Percentiles rank a stretch among this genome's conserved stretches.
Conservation (phyloP, 2,329 filamentous ascomycete genomes). For the Pseudocercospora cruenta region DNA sequence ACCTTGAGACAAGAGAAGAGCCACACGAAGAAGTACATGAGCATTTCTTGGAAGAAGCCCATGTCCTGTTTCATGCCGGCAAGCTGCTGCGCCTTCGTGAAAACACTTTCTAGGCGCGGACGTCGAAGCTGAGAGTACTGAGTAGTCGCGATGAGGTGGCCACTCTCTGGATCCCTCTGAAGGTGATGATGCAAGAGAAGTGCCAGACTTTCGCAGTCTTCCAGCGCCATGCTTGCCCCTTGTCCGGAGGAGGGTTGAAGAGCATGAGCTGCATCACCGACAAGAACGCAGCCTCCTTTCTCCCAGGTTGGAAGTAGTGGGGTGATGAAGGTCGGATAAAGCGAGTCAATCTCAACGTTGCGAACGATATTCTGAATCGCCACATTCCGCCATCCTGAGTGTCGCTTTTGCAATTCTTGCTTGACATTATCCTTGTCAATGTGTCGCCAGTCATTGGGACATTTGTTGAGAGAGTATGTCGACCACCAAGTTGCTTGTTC, state of each 20-base stretch:
- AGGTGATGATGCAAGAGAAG: conserved; percentile 40
- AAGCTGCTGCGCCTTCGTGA: conserved; percentile 14
- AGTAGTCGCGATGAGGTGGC: conserved; percentile 5
- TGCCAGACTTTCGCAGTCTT: conserved; percentile 55
- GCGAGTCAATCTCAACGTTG: conserved; percentile 44
- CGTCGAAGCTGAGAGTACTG: conserved; percentile 18
- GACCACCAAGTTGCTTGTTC: conserved; percentile 16
- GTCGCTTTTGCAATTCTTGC: conserved; percentile 45
- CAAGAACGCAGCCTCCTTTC: conserved; percentile 51
- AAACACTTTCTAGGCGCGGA: conserved; percentile 11
- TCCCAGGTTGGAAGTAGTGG: conserved; percentile 54
- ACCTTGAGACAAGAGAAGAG: neutral
- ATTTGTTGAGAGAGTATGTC: conserved; percentile 1
- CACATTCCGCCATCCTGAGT: conserved; percentile 51
- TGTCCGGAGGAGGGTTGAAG: conserved; percentile 59
- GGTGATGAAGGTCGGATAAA: conserved; percentile 55
- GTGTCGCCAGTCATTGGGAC: neutral
- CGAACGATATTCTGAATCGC: conserved; percentile 41
- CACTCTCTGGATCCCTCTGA: neutral
- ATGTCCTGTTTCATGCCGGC: conserved; percentile 22
- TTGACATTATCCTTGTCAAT: conserved; percentile 27
- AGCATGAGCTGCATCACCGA: conserved; percentile 62
- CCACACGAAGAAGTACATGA: conserved; percentile 23
- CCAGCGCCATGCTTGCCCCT: conserved; percentile 58
- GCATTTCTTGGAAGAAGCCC: conserved; percentile 13